A percentile compares a stretch with the other conserved stretches of the same genome.
These are phyloP conservation scores for Glutinoglossum americanum DNA, from an alignment of 495 filamentous ascomycete genomes.

Conservation along the genomic window DNA sequence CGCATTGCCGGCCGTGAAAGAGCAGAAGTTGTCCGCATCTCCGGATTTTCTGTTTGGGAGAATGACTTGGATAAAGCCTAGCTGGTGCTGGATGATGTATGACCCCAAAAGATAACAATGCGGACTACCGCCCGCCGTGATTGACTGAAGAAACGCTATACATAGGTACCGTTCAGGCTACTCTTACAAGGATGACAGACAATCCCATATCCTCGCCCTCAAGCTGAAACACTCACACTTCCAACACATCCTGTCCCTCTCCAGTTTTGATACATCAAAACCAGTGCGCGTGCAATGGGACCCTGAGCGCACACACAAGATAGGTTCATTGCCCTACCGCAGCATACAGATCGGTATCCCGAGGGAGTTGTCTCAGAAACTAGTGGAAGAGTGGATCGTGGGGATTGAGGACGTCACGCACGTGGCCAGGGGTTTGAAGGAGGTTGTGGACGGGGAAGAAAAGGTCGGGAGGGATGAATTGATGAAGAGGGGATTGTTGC, in stretches of 20 bases:
- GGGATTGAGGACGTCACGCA: not conserved
- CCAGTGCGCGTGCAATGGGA: slow-evolving; percentile 40
- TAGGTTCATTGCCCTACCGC: slow-evolving; percentile 24
- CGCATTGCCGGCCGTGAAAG: slow-evolving; percentile 27
- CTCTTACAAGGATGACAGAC: slow-evolving; percentile 23
- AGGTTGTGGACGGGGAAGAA: not conserved
- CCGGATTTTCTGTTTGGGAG: slow-evolving; percentile 26
- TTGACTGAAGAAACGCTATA: too few relatives aligned
- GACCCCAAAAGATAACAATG: too few relatives aligned
- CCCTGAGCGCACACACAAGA: slow-evolving; percentile 26
- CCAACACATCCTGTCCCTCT: slow-evolving; percentile 19
- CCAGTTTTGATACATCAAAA: slow-evolving; percentile 15
- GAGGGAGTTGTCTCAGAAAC: not conserved
- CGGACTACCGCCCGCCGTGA: too few relatives aligned
- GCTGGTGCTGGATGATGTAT: slow-evolving; percentile 39
- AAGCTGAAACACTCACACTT: slow-evolving; percentile 26
- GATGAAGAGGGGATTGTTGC: not conserved
- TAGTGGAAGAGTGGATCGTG: not conserved
- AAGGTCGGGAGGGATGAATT: not conserved
- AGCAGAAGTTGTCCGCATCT: slow-evolving; percentile 23
- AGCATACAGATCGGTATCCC: slow-evolving; percentile 35
- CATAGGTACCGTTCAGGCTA: slow-evolving; percentile 26
- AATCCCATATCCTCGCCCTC: slow-evolving; percentile 32
- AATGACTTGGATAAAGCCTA: slow-evolving; percentile 52
- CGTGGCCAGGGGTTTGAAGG: not conserved